These are phyloP conservation scores for Heliamphora exappendiculata DNA, from an alignment of 148 eudicot species.

Conservation along the genomic window DNA sequence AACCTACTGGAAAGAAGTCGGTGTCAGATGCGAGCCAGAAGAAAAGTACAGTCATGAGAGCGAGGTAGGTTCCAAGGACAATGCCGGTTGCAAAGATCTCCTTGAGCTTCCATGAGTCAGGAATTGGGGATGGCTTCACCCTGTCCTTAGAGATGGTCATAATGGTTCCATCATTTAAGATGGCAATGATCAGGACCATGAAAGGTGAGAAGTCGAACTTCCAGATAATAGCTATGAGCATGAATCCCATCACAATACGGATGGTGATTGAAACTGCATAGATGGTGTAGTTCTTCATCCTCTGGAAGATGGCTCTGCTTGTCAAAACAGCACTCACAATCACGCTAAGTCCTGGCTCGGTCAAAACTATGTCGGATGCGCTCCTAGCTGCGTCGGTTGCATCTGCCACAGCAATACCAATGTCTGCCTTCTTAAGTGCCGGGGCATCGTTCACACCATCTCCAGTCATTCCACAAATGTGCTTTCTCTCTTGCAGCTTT, in stretches of 20 bases:
- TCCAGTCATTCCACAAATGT: conserved; percentile 95
- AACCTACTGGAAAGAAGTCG: conserved; percentile 53
- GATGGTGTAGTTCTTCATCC: conserved; percentile 97
- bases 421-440: conserved; percentile 85
- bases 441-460: conserved; percentile 99
- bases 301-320: conserved; percentile 88
- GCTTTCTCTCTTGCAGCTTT: conserved; percentile 83
- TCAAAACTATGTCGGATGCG: conserved; percentile 85
- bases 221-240: conserved; percentile 78
- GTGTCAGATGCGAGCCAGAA: conserved; percentile 72
- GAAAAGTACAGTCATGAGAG: conserved; percentile 59
- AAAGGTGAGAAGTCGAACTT: conserved; percentile 84
- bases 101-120: conserved; percentile 91
- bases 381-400: conserved; percentile 93
- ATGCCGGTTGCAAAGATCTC: conserved; percentile 83
- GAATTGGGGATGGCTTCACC: conserved; percentile 87
- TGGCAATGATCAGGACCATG: conserved; percentile 83
- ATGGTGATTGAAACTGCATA: conserved; percentile 93
- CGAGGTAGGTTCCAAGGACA: conserved; percentile 78
- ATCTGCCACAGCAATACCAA: conserved; percentile 91
- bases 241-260: conserved; percentile 80
- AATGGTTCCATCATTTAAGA: conserved; percentile 88
- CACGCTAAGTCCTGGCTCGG: conserved; percentile 93
- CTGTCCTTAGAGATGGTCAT: conserved; percentile 95
- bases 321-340: conserved; percentile 80